phyloP scores from a whole-genome alignment of 1,284 basidiomycete species.

The Rhizoctonia solani region DNA sequence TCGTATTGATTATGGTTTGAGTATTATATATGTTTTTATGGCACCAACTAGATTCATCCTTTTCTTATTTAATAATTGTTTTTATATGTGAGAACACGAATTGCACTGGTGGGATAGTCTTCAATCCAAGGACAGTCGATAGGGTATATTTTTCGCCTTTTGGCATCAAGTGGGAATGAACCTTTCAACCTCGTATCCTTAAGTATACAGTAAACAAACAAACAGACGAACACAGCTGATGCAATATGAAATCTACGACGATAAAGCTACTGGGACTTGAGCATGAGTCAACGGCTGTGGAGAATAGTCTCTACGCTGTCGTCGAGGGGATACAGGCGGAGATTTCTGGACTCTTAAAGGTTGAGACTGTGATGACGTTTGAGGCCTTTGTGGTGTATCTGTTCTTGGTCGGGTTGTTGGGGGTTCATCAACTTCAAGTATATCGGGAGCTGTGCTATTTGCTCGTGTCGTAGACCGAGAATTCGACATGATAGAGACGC shows the following conservation, averaged over 20 bases:
- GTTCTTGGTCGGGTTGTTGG: neutral
- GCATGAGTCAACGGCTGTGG: constrained; percentile 5
- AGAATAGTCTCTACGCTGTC: constrained; percentile 2
- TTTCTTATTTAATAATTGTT: neutral
- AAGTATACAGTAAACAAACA: constrained; percentile 8
- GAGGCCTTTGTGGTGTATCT: neutral
- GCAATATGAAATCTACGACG: neutral
- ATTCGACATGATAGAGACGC: constrained; percentile 16
- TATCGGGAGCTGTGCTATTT: constrained; percentile 4
- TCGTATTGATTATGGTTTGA: constrained; percentile 25
- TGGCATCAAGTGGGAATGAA: too few relatives aligned
- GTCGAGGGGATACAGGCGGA: constrained; percentile 13
- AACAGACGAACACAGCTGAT: neutral
- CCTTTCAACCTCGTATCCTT: too few relatives aligned
- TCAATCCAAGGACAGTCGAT: too few relatives aligned
- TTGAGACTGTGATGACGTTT: constrained; percentile 4
- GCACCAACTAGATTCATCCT: neutral
- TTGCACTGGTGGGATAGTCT: too few relatives aligned
- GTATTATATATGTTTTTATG: constrained; percentile 32
- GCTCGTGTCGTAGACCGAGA: constrained; percentile 6
- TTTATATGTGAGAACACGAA: neutral
- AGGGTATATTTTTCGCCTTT: too few relatives aligned
- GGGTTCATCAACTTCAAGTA: neutral
- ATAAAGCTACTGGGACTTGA: constrained; percentile 4
- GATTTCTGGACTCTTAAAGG: constrained; percentile 1